Evolutionary conservation across 2,329 filamentous ascomycete genomes (phyloP), one percentile per base, ranked within the genome.

Genomic region (Harringtonia aguacate): DNA sequence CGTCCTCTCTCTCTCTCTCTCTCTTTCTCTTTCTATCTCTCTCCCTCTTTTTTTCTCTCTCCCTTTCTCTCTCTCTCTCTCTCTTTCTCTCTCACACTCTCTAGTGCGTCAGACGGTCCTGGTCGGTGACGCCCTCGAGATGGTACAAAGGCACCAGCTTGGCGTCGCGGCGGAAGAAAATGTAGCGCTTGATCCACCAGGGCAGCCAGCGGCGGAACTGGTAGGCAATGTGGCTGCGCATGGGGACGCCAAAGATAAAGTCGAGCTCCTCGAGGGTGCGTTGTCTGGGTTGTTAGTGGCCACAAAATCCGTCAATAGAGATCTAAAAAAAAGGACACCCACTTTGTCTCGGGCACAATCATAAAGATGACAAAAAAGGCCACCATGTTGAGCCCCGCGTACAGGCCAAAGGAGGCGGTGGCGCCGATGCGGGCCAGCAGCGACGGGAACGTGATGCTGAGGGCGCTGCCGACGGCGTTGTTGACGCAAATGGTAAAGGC

Each of bases 401-500:
- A 79, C 43, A 76, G 64, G 3, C 67, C 63, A 50, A 76, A 52
- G 27, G 36, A 24, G 6, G 5, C 27, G 20, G 17, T 67, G 63
- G 36, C 8, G 12, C 15, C 14, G 21, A 27, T 27, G 13, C 14
- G 10, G 5, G 17, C 15, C 22, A 42, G 41, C 14, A 47, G 29
- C 4, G 37, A 34, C 8, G 45, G 41, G 14, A 43, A 43, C 12
- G 42, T 43, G 18, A 45, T 31, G 29, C 38, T n/a, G 5, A 45
- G 35, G 18, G n/a, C 20, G 14, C 72, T 67, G 0, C 72, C 74
- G 66, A 71, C 77, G 54, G 72, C 70, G 14, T 81, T 66, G 52
- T 77, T 81, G 3, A 77, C 82, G 1, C 79, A 77, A n/a, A 84
- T 79, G 8, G 78, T 74, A 61, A 72, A 82, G 1, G 71, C 72